Evolutionary conservation across 1,284 basidiomycete species (phyloP).

Genomic region (Gymnopus androsaceus): DNA sequence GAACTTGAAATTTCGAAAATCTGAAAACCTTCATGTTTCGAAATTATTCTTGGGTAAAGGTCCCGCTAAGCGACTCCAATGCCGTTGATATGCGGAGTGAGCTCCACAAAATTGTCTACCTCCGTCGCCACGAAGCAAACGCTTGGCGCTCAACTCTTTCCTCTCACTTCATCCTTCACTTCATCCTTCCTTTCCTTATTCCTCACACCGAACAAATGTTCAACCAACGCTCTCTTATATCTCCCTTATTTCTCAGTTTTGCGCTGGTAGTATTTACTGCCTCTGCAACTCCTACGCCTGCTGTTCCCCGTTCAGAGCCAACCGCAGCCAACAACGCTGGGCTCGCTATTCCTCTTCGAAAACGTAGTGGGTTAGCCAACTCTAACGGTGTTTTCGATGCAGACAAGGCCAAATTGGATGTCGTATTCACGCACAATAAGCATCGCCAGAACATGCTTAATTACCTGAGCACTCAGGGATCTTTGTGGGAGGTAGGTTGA

Average conservation of each 20-base stretch:
- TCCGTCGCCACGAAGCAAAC: background rate
- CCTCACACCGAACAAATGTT: background rate
- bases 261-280: background rate
- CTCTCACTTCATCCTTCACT: background rate
- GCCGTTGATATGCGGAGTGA: too few species aligned
- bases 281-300: background rate
- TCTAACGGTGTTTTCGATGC: slow-evolving; percentile 28
- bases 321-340: background rate
- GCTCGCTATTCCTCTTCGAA: slow-evolving; percentile 14
- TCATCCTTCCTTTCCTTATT: background rate
- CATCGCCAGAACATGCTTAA: slow-evolving; percentile 28
- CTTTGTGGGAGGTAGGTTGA: slow-evolving; percentile 11
- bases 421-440: slow-evolving; percentile 25
- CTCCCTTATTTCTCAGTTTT: background rate
- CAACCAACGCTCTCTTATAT: background rate
- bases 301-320: background rate
- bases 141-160: background rate
- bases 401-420: slow-evolving; percentile 24
- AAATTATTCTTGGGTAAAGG: too few species aligned
- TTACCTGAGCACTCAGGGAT: slow-evolving; percentile 24
- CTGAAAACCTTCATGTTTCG: too few species aligned
- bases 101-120: too few species aligned
- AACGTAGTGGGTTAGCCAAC: slow-evolving; percentile 20
- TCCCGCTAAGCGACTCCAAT: too few species aligned
- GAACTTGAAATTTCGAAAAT: too few species aligned